A percentile compares a stretch with the other conserved stretches of the same genome.
Conservation (phyloP, 2,329 filamentous ascomycete species). For the Ramularia endophylla region DNA sequence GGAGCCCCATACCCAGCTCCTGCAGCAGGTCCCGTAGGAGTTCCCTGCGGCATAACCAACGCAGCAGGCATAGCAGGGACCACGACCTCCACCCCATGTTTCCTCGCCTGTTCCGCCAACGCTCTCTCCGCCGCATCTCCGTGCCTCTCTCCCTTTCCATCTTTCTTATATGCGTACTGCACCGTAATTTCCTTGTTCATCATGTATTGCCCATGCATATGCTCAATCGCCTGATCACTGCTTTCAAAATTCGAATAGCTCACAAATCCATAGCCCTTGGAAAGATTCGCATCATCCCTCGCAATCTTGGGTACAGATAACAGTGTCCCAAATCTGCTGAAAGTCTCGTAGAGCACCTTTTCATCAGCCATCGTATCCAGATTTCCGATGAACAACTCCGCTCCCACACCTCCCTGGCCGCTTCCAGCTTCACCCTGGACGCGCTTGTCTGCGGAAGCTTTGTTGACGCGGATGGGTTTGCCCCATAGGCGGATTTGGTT, state of each 20-base stretch:
- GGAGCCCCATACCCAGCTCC: constrained; percentile 28
- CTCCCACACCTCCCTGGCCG: constrained; percentile 81
- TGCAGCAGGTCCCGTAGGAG: constrained; percentile 38
- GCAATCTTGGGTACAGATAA: constrained; percentile 84
- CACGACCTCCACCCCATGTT: constrained; percentile 84
- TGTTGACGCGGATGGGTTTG: constrained; percentile 95
- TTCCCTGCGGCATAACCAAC: constrained; percentile 50
- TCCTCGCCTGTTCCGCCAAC: constrained; percentile 86
- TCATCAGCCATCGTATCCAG: constrained; percentile 92
- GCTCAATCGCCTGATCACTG: constrained; percentile 82
- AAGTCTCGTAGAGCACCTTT: constrained; percentile 92
- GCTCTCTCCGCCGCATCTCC: constrained; percentile 90
- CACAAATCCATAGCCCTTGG: constrained; percentile 95
- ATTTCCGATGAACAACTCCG: constrained; percentile 95
- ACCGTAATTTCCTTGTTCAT: constrained; percentile 96
- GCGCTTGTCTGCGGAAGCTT: constrained; percentile 88
- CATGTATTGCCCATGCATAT: constrained; percentile 93
- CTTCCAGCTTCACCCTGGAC: constrained; percentile 76
- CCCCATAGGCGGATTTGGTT: constrained; percentile 91
- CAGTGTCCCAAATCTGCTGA: constrained; percentile 83
- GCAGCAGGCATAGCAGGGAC: constrained; percentile 69
- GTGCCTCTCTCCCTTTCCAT: constrained; percentile 93
- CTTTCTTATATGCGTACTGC: constrained; percentile 99
- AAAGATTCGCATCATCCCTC: constrained; percentile 78
- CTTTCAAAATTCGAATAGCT: constrained; percentile 91